Conservation (phyloP, 805 yeast genomes). For the Torulaspora gathmanii region DNA sequence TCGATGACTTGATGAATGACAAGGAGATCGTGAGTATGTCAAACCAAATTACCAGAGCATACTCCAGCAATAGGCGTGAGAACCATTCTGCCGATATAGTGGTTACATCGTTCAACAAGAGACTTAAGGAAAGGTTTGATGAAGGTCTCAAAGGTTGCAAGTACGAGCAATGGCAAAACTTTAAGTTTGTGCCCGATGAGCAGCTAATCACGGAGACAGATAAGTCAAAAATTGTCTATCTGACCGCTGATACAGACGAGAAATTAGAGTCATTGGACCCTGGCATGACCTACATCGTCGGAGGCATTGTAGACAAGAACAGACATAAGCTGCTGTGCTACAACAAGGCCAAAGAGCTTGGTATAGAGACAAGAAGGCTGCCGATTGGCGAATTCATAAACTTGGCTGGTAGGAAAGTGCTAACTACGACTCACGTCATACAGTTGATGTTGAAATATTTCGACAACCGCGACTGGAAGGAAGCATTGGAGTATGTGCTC, state of each 20-base stretch:
- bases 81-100: constrained; percentile 51
- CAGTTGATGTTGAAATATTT: constrained; percentile 79
- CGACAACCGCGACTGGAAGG: constrained; percentile 76
- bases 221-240: constrained; percentile 50
- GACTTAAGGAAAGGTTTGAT: constrained; percentile 66
- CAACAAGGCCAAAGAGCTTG: constrained; percentile 70
- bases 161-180: constrained; percentile 63
- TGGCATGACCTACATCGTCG: constrained; percentile 76
- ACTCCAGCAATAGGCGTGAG: constrained; percentile 69
- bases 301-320: constrained; percentile 96
- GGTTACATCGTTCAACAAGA: constrained; percentile 61
- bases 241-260: constrained; percentile 84
- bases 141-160: constrained; percentile 47
- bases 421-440: constrained; percentile 94
- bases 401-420: constrained; percentile 78
- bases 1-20: constrained; percentile 83
- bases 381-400: constrained; percentile 85
- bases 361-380: constrained; percentile 66
- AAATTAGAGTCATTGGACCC: constrained; percentile 57
- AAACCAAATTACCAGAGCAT: constrained; percentile 75
- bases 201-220: constrained; percentile 36
- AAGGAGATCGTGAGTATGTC: constrained; percentile 66
- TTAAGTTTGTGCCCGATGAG: constrained; percentile 45
- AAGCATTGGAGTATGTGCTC: constrained; percentile 78
- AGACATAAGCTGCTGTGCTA: constrained; percentile 77